Conservation (phyloP, 169 alveolate genomes). For the Eimeria mitis region DNA sequence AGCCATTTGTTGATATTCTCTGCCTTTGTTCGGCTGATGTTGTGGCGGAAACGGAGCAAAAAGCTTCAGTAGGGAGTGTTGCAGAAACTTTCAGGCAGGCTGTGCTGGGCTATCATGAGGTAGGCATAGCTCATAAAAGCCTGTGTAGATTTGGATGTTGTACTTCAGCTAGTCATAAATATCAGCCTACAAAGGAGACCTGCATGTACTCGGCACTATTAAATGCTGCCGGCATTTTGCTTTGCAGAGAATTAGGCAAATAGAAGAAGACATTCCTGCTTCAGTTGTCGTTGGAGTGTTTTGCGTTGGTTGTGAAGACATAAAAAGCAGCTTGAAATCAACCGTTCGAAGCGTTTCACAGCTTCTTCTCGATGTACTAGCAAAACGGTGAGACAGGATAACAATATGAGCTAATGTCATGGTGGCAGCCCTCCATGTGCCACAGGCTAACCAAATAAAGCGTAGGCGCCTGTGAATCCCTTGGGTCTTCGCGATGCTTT, state of each 20-base stretch:
- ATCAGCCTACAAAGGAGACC: not conserved
- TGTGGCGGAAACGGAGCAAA: constrained; percentile 63
- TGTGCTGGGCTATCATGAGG: constrained; percentile 30
- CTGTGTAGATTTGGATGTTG: not conserved
- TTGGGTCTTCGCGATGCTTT: not conserved
- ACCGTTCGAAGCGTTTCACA: constrained; percentile 54
- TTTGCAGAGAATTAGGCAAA: constrained; percentile 86
- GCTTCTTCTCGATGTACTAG: constrained; percentile 76
- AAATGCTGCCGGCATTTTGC: too few species aligned
- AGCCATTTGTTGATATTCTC: constrained; percentile 54
- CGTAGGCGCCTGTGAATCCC: not conserved
- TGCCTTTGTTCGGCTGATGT: constrained; percentile 51
- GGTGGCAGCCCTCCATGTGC: not conserved
- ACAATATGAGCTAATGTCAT: not conserved
- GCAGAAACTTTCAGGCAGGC: constrained; percentile 67
- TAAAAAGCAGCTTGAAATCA: constrained; percentile 89
- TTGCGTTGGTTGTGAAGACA: constrained; percentile 93
- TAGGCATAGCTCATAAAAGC: not conserved
- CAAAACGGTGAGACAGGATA: constrained; percentile 38
- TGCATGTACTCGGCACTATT: not conserved
- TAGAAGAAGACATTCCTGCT: constrained; percentile 91
- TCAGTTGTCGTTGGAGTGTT: constrained; percentile 91
- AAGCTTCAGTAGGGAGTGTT: constrained; percentile 38
- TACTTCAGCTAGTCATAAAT: not conserved
- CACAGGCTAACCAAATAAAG: not conserved